A percentile compares a stretch with the other conserved stretches of the same genome.
Conservation (phyloP, 208 protist genomes). For the Porcisia deanei region DNA sequence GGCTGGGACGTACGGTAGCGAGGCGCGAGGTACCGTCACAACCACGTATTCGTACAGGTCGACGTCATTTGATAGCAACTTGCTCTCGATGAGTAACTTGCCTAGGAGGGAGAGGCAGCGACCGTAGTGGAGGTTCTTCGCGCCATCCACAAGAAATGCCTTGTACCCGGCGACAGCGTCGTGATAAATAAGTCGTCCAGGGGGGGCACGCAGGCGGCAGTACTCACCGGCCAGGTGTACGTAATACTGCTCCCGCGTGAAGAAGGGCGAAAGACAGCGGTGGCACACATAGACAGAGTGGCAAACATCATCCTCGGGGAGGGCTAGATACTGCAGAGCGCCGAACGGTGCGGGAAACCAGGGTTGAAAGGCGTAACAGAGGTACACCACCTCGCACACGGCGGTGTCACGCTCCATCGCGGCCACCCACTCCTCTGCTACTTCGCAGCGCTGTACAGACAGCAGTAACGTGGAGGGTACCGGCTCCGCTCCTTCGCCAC, state of each 20-base stretch:
- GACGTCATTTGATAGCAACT: slow-evolving; percentile 68
- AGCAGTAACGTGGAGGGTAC: background rate
- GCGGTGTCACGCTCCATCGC: slow-evolving; percentile 61
- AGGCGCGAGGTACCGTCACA: slow-evolving; percentile 47
- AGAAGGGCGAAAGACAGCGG: slow-evolving; percentile 68
- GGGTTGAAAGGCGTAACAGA: slow-evolving; percentile 63
- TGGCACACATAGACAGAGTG: slow-evolving; percentile 74
- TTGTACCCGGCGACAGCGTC: slow-evolving; percentile 38
- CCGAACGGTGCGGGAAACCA: slow-evolving; percentile 65
- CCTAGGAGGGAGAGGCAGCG: slow-evolving; percentile 63
- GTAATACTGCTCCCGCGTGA: slow-evolving; percentile 42
- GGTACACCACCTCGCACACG: slow-evolving; percentile 64
- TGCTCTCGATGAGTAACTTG: slow-evolving; percentile 75
- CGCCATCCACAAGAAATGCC: slow-evolving; percentile 62
- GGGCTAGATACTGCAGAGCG: slow-evolving; percentile 50
- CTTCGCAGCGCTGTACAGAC: background rate
- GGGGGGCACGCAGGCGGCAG: slow-evolving; percentile 43
- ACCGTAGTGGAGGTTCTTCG: slow-evolving; percentile 64
- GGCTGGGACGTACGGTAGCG: slow-evolving; percentile 38
- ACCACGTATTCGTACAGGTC: slow-evolving; percentile 81
- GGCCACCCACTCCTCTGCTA: slow-evolving; percentile 50
- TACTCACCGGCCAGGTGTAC: slow-evolving; percentile 55
- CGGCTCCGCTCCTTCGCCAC: background rate
- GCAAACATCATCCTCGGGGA: slow-evolving; percentile 57
- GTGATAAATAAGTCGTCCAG: slow-evolving; percentile 55